Evolutionary conservation across 352 stramenopile species (phyloP).

Genomic region (Phytophthora quininea): DNA sequence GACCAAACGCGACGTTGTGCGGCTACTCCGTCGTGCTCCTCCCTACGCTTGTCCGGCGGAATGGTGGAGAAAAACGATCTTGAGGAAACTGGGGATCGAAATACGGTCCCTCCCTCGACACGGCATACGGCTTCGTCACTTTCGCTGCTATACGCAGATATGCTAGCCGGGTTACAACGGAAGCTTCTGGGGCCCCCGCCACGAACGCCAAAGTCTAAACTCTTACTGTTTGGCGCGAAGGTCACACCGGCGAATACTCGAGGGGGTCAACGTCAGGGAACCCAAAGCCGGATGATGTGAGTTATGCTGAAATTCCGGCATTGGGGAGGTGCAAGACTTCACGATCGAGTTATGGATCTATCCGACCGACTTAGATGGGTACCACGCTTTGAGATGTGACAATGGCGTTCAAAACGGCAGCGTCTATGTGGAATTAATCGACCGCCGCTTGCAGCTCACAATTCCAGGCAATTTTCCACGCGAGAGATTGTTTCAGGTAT

Average conservation of each 20-base stretch:
- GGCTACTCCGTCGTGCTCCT: slow-evolving; percentile 65
- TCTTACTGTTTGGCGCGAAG: slow-evolving; percentile 67
- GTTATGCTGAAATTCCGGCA: slow-evolving; percentile 67
- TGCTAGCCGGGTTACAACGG: slow-evolving; percentile 61
- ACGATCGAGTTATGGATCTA: slow-evolving; percentile 86
- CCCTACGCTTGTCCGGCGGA: slow-evolving; percentile 52
- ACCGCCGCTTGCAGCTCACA: slow-evolving; percentile 66
- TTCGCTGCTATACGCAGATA: slow-evolving; percentile 74
- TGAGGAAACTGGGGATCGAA: slow-evolving; percentile 18
- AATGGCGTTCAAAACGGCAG: slow-evolving; percentile 74
- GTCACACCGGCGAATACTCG: slow-evolving; percentile 16
- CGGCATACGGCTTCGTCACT: slow-evolving; percentile 79
- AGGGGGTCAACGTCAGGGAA: slow-evolving; percentile 24
- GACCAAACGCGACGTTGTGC: slow-evolving; percentile 82
- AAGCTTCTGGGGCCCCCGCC: slow-evolving; percentile 50
- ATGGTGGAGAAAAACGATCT: slow-evolving; percentile 75
- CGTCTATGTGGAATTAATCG: slow-evolving; percentile 77
- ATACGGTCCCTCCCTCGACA: slow-evolving; percentile 21
- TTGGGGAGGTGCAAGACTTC: slow-evolving; percentile 68
- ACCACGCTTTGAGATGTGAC: slow-evolving; percentile 72
- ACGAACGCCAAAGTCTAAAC: slow-evolving; percentile 46
- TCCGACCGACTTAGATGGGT: slow-evolving; percentile 65
- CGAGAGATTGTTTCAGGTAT: slow-evolving; percentile 65
- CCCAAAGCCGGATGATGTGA: slow-evolving; percentile 60
- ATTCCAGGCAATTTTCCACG: slow-evolving; percentile 78